Evolutionary conservation across 371 early-diverging fungal genomes (phyloP).

Genomic region (Smittium culicis): DNA sequence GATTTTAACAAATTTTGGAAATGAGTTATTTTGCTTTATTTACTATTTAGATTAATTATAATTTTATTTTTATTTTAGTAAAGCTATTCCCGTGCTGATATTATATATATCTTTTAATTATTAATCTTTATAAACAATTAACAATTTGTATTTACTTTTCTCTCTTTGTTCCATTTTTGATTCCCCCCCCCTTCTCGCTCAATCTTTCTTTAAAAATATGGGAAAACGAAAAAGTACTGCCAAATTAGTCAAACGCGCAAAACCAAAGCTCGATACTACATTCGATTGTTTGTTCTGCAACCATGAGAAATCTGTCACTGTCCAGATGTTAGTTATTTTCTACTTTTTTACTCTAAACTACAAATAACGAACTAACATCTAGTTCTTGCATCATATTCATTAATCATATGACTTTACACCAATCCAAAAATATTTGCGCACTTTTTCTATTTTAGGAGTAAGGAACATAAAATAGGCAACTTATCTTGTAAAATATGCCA

Average conservation of each 20-base stretch:
- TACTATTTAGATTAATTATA: too few species aligned
- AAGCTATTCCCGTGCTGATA: too few species aligned
- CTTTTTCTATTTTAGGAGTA: constrained; percentile 10
- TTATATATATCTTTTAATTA: too few species aligned
- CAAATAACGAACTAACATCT: neutral
- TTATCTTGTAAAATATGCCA: constrained; percentile 24
- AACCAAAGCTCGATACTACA: constrained; percentile 55
- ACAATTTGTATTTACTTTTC: too few species aligned
- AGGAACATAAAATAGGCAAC: constrained; percentile 18
- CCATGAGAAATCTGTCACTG: constrained; percentile 60
- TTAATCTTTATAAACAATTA: too few species aligned
- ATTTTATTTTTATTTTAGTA: too few species aligned
- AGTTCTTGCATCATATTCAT: neutral
- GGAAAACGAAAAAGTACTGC: constrained; percentile 79
- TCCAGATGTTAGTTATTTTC: constrained; percentile 41
- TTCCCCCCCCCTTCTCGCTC: too few species aligned
- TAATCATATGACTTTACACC: neutral
- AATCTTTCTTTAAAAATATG: too few species aligned
- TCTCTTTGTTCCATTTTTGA: too few species aligned
- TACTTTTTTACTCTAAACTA: neutral
- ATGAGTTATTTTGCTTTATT: too few species aligned
- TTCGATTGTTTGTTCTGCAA: constrained; percentile 86
- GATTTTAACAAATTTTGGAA: too few species aligned
- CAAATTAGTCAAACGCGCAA: constrained; percentile 53
- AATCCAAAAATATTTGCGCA: neutral